phyloP scores from a whole-genome alignment of 306 rosid species.

The Vigna reflexopilosa region DNA sequence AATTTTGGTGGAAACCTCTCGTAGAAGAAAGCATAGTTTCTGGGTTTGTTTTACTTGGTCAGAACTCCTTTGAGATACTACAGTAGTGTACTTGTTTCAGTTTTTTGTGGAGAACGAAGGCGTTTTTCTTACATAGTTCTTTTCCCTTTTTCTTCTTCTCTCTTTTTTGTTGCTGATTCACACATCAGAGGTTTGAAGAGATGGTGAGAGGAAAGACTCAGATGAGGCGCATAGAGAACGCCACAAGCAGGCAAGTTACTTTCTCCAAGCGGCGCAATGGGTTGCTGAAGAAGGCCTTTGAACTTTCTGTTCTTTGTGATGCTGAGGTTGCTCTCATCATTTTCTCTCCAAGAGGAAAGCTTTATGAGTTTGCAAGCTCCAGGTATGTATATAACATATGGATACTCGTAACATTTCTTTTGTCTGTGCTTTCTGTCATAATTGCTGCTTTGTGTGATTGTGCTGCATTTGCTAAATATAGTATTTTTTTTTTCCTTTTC shows the following conservation, averaged over 20 bases:
- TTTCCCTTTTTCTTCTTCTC: background rate
- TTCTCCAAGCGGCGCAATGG: conserved; percentile 83
- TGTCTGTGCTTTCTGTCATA: background rate
- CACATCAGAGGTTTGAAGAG: background rate
- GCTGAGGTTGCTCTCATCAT: conserved; percentile 57
- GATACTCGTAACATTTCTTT: background rate
- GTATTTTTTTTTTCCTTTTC: background rate
- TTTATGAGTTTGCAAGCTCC: conserved; percentile 55
- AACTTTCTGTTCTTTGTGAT: conserved; percentile 86
- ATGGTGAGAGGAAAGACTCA: conserved; percentile 95
- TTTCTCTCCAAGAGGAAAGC: conserved; percentile 56
- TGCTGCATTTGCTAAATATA: background rate
- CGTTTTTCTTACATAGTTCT: background rate
- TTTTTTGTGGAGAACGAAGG: background rate
- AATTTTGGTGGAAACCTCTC: conserved; percentile 23
- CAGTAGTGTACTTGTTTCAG: background rate
- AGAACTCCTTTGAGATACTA: conserved; percentile 16
- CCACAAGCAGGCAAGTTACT: conserved; percentile 81
- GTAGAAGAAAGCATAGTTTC: background rate
- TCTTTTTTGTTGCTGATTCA: background rate
- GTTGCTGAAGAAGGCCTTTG: conserved; percentile 84
- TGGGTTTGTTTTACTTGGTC: conserved; percentile 17
- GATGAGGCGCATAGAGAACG: conserved; percentile 80
- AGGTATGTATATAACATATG: conserved; percentile 15
- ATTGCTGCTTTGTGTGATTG: conserved; percentile 4